Evolutionary conservation across 1,284 basidiomycete genomes (phyloP).

Genomic region (Ganoderma boninense): DNA sequence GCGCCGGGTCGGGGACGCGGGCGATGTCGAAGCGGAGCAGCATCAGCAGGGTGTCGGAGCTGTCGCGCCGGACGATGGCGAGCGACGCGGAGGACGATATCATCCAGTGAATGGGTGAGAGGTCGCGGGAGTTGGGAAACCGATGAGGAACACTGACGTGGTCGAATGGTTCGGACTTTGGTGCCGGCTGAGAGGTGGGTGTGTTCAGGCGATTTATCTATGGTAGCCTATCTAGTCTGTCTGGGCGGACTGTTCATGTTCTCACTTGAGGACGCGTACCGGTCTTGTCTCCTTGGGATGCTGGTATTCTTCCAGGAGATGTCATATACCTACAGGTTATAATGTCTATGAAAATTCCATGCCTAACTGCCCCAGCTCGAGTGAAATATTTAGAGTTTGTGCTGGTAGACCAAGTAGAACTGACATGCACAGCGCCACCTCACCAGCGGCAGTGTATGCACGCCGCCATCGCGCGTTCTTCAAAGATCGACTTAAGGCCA

Average conservation of each 20-base stretch:
- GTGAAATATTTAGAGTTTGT: too few species aligned
- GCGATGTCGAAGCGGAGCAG: slow-evolving; percentile 45
- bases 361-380: neutral
- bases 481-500: neutral
- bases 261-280: neutral
- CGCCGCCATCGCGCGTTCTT: neutral
- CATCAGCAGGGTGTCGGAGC: slow-evolving; percentile 57
- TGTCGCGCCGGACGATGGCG: slow-evolving; percentile 79
- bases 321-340: slow-evolving; percentile 11
- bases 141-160: neutral
- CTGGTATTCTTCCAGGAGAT: neutral
- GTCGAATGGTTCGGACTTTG: neutral
- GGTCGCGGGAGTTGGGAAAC: neutral
- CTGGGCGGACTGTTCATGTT: slow-evolving; percentile 6
- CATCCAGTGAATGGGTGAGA: slow-evolving; percentile 40
- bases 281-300: neutral
- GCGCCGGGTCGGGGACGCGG: slow-evolving; percentile 39
- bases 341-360: neutral
- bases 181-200: neutral
- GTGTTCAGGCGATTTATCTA: neutral
- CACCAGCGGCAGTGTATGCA: neutral
- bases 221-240: slow-evolving; percentile 1
- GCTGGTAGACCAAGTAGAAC: too few species aligned
- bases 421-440: neutral
- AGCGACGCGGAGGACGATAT: slow-evolving; percentile 83